phyloP scores from a whole-genome alignment of 169 alveolate genomes.

The Plasmodium vivax region DNA sequence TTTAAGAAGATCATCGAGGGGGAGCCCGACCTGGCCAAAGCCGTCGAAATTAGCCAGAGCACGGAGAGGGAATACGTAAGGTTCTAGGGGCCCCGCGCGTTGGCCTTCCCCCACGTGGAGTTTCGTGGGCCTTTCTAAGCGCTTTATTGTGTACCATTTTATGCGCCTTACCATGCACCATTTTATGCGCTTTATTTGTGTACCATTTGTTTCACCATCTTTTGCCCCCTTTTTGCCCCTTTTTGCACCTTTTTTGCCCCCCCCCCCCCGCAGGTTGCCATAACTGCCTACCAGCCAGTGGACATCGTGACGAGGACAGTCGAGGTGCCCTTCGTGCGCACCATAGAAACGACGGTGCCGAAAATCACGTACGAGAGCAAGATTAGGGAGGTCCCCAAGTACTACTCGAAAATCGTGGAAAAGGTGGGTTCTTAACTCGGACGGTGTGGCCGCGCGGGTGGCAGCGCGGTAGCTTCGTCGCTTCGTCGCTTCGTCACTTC shows the following conservation, averaged over 20 bases:
- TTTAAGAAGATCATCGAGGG: constrained; percentile 57
- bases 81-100: not conserved
- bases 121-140: not conserved
- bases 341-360: constrained; percentile 87
- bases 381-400: constrained; percentile 87
- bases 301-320: constrained; percentile 83
- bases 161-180: not conserved
- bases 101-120: not conserved
- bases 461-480: no score
- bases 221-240: not conserved
- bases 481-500: no score
- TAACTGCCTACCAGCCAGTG: constrained; percentile 85
- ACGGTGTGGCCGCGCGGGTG: not conserved
- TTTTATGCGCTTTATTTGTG: not conserved
- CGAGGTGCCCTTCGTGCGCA: constrained; percentile 86
- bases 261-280: constrained; percentile 76
- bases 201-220: no score
- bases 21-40: constrained; percentile 76
- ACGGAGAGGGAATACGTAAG: constrained; percentile 84
- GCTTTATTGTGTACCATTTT: not conserved
- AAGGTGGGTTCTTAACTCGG: constrained; percentile 70
- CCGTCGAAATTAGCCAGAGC: constrained; percentile 78
- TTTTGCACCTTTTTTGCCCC: not conserved
- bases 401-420: constrained; percentile 84
- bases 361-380: constrained; percentile 86